phyloP scores from a whole-genome alignment of 1,284 basidiomycete species.

The Mycena sp. region DNA sequence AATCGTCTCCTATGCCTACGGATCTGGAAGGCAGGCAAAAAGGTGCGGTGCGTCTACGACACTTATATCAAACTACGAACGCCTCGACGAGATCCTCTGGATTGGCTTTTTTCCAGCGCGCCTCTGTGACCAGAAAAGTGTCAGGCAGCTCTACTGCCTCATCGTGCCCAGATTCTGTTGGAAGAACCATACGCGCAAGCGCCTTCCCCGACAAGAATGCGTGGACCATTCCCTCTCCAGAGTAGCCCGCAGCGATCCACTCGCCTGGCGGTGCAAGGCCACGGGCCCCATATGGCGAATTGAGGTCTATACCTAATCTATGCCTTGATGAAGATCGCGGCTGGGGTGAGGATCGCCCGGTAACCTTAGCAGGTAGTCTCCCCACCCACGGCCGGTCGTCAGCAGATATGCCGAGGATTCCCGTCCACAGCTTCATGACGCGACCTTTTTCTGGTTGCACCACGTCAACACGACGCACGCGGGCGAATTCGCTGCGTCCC shows the following conservation, averaged over 20 bases:
- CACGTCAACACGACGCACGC: conserved; percentile 15
- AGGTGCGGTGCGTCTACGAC: too few species aligned
- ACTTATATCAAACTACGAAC: not conserved
- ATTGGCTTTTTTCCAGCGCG: conserved; percentile 52
- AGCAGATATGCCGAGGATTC: conserved; percentile 63
- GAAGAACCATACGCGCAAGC: conserved; percentile 65
- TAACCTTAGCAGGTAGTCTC: conserved; percentile 51
- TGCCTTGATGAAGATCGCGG: not conserved
- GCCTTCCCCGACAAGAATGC: conserved; percentile 69
- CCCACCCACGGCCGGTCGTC: conserved; percentile 68
- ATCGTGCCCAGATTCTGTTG: conserved; percentile 35
- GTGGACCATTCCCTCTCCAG: conserved; percentile 75
- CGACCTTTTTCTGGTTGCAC: conserved; percentile 45
- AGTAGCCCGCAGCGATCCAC: conserved; percentile 67
- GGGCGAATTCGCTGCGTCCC: conserved; percentile 43
- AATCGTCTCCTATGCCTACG: too few species aligned
- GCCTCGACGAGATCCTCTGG: conserved; percentile 33
- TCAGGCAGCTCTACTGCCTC: conserved; percentile 60
- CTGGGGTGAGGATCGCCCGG: conserved; percentile 35
- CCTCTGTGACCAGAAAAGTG: conserved; percentile 58
- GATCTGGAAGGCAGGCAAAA: too few species aligned
- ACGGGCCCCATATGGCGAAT: conserved; percentile 1
- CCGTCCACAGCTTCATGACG: conserved; percentile 66
- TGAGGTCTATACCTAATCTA: not conserved
- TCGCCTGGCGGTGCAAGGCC: conserved; percentile 50